Evolutionary conservation across 2,329 filamentous ascomycete genomes (phyloP).

Genomic region (Verticillium tricorpus): DNA sequence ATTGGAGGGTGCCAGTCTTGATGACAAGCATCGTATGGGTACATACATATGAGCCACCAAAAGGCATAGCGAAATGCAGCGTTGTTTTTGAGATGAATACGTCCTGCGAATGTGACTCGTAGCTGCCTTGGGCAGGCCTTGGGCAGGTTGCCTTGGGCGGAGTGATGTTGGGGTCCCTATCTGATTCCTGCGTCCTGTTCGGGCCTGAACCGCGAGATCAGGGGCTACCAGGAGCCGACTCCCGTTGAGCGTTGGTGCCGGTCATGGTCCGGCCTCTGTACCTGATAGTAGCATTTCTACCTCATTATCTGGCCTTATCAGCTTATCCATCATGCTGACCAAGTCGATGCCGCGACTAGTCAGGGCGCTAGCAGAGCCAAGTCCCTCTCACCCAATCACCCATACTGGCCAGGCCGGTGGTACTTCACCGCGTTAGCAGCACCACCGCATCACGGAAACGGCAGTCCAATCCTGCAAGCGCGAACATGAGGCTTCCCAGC

Average conservation of each 20-base stretch:
- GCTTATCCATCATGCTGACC: not conserved
- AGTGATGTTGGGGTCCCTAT: too few species aligned
- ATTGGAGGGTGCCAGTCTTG: not conserved
- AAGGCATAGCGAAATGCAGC: too few species aligned
- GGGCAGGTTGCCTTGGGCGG: too few species aligned
- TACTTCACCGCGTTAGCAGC: conserved; percentile 1
- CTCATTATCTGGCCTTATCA: not conserved
- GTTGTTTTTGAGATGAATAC: too few species aligned
- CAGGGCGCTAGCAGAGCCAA: not conserved
- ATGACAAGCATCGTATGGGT: not conserved
- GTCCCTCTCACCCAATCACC: not conserved
- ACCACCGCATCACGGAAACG: not conserved
- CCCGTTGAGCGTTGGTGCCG: not conserved
- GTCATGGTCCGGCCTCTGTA: not conserved
- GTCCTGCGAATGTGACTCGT: too few species aligned
- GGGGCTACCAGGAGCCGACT: not conserved
- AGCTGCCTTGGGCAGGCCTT: too few species aligned
- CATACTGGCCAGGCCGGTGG: not conserved
- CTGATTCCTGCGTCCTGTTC: too few species aligned
- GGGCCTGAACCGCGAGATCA: too few species aligned
- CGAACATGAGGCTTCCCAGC: not conserved
- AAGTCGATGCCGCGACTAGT: not conserved
- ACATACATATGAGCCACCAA: too few species aligned
- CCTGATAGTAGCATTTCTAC: not conserved
- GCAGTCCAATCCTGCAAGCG: not conserved